Conservation (phyloP, 208 protist species). For the Porcisia hertigi region DNA sequence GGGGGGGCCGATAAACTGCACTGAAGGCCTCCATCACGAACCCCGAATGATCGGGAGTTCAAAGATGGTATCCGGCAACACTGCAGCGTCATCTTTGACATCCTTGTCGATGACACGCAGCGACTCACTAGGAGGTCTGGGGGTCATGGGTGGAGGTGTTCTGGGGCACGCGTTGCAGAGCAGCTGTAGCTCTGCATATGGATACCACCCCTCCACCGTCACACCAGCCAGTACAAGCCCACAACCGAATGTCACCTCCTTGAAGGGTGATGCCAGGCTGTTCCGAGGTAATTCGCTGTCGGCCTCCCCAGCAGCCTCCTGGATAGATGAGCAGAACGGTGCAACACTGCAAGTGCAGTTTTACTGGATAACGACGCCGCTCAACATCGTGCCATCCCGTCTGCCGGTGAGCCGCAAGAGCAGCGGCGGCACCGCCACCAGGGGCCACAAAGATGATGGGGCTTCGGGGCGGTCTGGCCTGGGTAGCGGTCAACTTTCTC, state of each 20-base stretch:
- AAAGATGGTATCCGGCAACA: not conserved
- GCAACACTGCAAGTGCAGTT: slow-evolving; percentile 36
- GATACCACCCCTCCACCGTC: not conserved
- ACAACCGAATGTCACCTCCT: not conserved
- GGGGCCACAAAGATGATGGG: not conserved
- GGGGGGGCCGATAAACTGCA: not conserved
- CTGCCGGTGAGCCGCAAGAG: not conserved
- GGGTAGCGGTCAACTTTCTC: not conserved
- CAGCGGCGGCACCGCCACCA: not conserved
- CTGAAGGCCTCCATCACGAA: not conserved
- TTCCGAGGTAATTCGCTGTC: not conserved
- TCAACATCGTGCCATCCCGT: slow-evolving; percentile 12
- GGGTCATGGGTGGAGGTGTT: slow-evolving; percentile 7
- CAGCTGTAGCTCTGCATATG: slow-evolving; percentile 23
- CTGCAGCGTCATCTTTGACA: not conserved
- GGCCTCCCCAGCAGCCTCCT: not conserved
- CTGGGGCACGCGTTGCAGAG: slow-evolving; percentile 32
- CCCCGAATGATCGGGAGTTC: not conserved
- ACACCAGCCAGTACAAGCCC: not conserved
- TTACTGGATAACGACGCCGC: slow-evolving; percentile 27
- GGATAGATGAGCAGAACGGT: slow-evolving; percentile 17
- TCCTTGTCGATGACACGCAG: slow-evolving; percentile 16
- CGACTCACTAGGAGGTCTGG: slow-evolving; percentile 23
- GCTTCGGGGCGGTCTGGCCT: not conserved
- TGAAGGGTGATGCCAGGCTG: slow-evolving; percentile 1